Evolutionary conservation across 345 rosid species (phyloP).

Genomic region (Eucalyptus marginata): DNA sequence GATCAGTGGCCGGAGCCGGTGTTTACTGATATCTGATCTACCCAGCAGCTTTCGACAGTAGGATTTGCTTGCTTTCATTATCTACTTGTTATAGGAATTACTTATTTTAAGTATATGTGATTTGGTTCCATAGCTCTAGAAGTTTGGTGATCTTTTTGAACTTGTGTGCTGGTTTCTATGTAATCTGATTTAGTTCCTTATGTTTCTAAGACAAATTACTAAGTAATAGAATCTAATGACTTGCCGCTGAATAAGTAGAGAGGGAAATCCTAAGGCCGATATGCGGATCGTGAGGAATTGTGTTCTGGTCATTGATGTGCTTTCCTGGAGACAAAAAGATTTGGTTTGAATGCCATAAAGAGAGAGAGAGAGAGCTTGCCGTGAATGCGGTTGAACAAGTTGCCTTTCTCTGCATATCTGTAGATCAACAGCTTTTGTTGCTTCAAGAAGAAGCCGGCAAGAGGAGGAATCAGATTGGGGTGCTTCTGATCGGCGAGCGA

Average conservation of each 20-base stretch:
- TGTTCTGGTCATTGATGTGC: neutral
- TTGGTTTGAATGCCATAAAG: neutral
- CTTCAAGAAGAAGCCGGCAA: conserved; percentile 46
- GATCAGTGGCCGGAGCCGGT: neutral
- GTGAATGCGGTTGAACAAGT: conserved; percentile 34
- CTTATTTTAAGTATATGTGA: neutral
- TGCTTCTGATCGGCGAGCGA: conserved; percentile 15
- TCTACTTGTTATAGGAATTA: neutral
- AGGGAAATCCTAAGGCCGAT: neutral
- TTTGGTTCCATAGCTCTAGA: neutral
- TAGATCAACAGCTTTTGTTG: conserved; percentile 47
- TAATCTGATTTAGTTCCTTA: neutral
- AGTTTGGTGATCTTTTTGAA: neutral
- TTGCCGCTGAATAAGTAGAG: neutral
- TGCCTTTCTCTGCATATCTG: conserved; percentile 29
- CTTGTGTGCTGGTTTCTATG: neutral
- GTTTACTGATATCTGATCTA: neutral
- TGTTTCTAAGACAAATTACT: neutral
- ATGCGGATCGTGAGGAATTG: accelerated
- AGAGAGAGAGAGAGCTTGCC: conserved; percentile 4
- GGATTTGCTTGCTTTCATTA: neutral
- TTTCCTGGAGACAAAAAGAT: neutral
- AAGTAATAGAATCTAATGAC: neutral
- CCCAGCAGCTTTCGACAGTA: neutral
- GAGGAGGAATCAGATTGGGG: conserved; percentile 46